These are phyloP conservation scores for Collybia mongolica DNA, from an alignment of 768 basidiomycete genomes.

Conservation along the genomic window DNA sequence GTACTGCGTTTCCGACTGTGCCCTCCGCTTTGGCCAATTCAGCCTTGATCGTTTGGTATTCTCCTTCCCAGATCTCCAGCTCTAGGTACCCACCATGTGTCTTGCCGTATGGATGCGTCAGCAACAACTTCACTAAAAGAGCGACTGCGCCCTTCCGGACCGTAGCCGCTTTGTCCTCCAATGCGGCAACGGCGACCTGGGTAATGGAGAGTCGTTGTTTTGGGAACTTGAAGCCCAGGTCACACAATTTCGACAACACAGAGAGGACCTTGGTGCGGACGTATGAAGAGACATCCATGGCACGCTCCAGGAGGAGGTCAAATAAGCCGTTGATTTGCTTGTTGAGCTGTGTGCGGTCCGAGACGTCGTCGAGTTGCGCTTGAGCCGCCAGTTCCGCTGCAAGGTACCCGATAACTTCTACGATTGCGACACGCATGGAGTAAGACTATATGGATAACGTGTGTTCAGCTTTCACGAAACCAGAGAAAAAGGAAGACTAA, in stretches of 20 bases:
- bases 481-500: conserved; percentile 24
- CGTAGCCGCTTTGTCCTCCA: conserved; percentile 87
- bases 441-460: conserved; percentile 61
- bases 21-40: conserved; percentile 75
- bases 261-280: conserved; percentile 87
- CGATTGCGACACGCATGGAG: conserved; percentile 92
- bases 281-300: conserved; percentile 85
- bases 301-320: conserved; percentile 83
- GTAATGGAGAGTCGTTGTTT: conserved; percentile 81
- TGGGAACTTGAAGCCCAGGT: conserved; percentile 79
- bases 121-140: conserved; percentile 69
- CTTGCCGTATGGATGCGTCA: conserved; percentile 86
- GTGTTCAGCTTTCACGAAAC: not conserved
- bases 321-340: conserved; percentile 82
- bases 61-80: conserved; percentile 67
- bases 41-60: conserved; percentile 59
- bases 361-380: conserved; percentile 35
- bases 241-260: conserved; percentile 72
- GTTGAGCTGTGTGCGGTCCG: conserved; percentile 38
- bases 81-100: conserved; percentile 83
- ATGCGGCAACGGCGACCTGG: conserved; percentile 68
- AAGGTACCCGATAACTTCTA: conserved; percentile 86
- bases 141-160: conserved; percentile 86
- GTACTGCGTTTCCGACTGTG: conserved; percentile 60
- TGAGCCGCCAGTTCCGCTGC: conserved; percentile 76